These are phyloP conservation scores for Trichoderma sp. DNA, from an alignment of 2,329 filamentous ascomycete genomes.

Conservation along the genomic window DNA sequence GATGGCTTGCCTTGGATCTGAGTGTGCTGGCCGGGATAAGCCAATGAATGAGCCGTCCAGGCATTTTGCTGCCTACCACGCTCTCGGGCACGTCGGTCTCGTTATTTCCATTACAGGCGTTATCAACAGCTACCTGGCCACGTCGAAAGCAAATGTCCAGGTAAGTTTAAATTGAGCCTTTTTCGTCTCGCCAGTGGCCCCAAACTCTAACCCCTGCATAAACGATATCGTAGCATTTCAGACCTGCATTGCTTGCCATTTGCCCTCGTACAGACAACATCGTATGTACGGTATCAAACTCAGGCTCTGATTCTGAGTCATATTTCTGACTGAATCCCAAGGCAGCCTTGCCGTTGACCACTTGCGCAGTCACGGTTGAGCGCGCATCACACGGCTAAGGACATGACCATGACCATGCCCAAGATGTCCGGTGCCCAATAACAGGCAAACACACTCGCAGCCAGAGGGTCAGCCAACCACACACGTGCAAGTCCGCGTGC, in stretches of 20 bases:
- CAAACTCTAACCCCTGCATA: background rate
- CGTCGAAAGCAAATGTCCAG: background rate
- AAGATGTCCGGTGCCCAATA: constrained; percentile 3
- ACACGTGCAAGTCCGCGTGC: constrained; percentile 14
- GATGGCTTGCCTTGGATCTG: background rate
- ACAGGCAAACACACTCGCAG: background rate
- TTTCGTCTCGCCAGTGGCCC: background rate
- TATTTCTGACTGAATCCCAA: background rate
- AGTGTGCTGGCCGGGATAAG: background rate
- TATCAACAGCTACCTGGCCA: background rate
- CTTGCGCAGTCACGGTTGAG: background rate
- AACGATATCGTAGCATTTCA: background rate
- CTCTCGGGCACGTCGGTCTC: background rate
- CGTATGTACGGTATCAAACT: background rate
- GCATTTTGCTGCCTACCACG: background rate
- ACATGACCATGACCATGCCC: background rate
- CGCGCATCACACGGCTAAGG: background rate
- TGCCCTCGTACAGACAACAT: background rate
- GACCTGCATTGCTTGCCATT: background rate
- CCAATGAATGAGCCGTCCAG: background rate
- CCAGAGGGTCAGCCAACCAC: constrained; percentile 10
- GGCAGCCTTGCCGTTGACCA: background rate
- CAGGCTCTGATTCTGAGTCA: background rate
- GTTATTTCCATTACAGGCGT: background rate
- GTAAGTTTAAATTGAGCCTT: background rate